Conservation (phyloP, 495 filamentous ascomycete species). For the Parachaetomium inaequale region DNA sequence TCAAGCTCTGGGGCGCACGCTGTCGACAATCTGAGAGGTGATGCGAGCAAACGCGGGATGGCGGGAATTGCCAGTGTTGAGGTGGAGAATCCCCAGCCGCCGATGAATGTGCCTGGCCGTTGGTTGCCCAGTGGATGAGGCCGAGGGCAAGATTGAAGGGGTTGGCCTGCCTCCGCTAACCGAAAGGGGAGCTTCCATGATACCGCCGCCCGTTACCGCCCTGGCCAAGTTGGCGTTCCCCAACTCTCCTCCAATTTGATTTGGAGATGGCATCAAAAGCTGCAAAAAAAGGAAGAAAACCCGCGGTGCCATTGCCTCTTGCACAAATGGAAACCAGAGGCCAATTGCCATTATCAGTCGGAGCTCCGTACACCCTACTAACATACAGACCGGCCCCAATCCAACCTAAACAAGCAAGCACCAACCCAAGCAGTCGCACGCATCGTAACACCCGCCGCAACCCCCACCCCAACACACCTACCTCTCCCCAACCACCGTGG, state of each 20-base stretch:
- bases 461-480: background rate
- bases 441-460: background rate
- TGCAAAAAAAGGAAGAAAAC: background rate
- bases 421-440: background rate
- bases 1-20: conserved; percentile 13
- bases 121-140: conserved; percentile 34
- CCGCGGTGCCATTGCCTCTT: background rate
- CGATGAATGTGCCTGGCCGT: conserved; percentile 21
- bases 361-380: background rate
- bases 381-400: background rate
- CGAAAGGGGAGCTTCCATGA: background rate
- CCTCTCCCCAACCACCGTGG: background rate
- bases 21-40: background rate
- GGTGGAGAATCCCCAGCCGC: conserved; percentile 1
- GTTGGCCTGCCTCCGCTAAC: conserved; percentile 29
- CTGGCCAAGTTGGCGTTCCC: background rate
- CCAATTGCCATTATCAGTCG: background rate
- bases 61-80: conserved; percentile 6
- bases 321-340: background rate
- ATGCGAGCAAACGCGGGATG: conserved; percentile 1
- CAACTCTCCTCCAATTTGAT: background rate
- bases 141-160: conserved; percentile 26
- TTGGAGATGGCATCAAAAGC: background rate
- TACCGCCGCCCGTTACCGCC: conserved; percentile 22
- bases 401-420: background rate